Evolutionary conservation across 495 filamentous ascomycete species (phyloP), one percentile per base, ranked within the genome.

Genomic region (Annulohypoxylon nitens): DNA sequence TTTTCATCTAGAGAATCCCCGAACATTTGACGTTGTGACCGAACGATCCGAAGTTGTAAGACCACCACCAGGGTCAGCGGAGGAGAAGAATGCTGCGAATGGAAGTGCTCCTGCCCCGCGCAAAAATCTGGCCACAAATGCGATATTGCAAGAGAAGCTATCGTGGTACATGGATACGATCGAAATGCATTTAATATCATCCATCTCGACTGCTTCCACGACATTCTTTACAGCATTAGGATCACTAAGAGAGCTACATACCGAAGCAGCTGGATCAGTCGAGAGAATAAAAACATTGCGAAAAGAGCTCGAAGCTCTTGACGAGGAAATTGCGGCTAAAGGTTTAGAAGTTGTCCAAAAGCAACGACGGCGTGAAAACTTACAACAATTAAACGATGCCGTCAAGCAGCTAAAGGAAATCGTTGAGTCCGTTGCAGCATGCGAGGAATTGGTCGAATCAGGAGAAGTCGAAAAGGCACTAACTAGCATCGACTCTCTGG

Each of bases 131-230:
- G 95, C 97, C 37, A 97, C 94, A 0, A 99, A 99, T 82, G 96
- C 96, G 1, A 98, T 99, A 51, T 82, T 99, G n/a, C 96, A 99
- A 78, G 96, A 99, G 77, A 99, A 99, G 78, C 86, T 99, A 3
- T 98, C 95, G 1, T 99, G 96, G 96, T 99, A 99, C 75, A 98
- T 99, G 96, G 96, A 99, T 78, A 99, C 97, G 0, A 93, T 99
- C 18, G 96, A 99, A 76, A 93, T 98, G 58, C 96, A 99, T 78
- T 86, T 99, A 8, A 98, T 99, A 65, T 94, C 93, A 2, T 97
- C 94, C 0, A 98, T 99, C 20, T 97, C 95, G 2, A 94, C 91
- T 0, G 96, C 97, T 1, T 97, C 95, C 0, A 93, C 93, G 7
- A 97, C 95, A 0, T 99, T 99, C 83, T 99, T 99, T 77, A 95